A percentile compares a stretch with the other conserved stretches of the same genome.
Evolutionary conservation across 306 rosid species (phyloP).

Genomic region (barrel medic (Medicago truncatula)): DNA sequence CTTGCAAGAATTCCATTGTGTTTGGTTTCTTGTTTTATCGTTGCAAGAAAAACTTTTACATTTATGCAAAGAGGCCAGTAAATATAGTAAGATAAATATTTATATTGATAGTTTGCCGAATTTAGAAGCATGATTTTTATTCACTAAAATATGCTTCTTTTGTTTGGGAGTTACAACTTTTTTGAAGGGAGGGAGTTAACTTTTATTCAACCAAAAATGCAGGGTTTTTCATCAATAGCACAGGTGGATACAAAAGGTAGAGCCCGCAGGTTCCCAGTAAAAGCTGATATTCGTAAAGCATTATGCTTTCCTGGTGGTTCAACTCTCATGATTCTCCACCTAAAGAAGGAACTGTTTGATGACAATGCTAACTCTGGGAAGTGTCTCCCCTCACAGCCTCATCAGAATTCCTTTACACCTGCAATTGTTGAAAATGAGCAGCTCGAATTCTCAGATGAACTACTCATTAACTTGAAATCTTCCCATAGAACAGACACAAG

Average conservation of each 20-base stretch:
- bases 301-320: constrained; percentile 95
- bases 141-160: constrained; percentile 33
- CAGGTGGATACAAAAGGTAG: constrained; percentile 79
- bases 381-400: constrained; percentile 52
- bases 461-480: constrained; percentile 43
- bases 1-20: constrained; percentile 2
- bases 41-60: constrained; percentile 16
- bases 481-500: constrained; percentile 26
- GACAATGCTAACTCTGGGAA: constrained; percentile 48
- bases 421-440: constrained; percentile 44
- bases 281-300: constrained; percentile 75
- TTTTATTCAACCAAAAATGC: constrained; percentile 20
- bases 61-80: constrained; percentile 4
- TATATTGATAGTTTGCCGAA: constrained; percentile 5
- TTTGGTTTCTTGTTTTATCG: constrained; percentile 9
- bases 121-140: constrained; percentile 25
- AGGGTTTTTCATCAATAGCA: constrained; percentile 86
- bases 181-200: constrained; percentile 6
- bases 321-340: constrained; percentile 82
- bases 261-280: constrained; percentile 73
- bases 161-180: constrained; percentile 36
- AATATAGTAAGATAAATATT: constrained; percentile 13
- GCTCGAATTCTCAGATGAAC: constrained; percentile 39
- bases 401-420: constrained; percentile 44
- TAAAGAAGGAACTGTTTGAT: constrained; percentile 53